phyloP scores from a whole-genome alignment of 2,329 filamentous ascomycete species.

The Aspergillus amoenus region DNA sequence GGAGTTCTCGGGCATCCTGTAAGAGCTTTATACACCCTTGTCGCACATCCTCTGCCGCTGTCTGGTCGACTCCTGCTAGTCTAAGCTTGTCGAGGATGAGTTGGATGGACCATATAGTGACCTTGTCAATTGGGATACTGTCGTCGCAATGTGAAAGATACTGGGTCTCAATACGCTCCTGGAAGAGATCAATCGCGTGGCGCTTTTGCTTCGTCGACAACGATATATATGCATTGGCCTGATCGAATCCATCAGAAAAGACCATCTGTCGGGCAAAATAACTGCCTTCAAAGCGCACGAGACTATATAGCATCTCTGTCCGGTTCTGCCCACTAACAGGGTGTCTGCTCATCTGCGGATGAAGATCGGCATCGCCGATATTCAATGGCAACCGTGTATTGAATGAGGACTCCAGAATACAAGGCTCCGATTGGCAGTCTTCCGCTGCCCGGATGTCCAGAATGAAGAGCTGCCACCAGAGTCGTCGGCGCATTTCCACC shows the following conservation, averaged over 20 bases:
- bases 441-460: slow-evolving; percentile 21
- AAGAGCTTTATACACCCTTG: slow-evolving; percentile 19
- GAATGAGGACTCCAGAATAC: slow-evolving; percentile 14
- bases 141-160: slow-evolving; percentile 19
- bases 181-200: slow-evolving; percentile 18
- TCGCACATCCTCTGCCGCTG: background rate
- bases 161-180: slow-evolving; percentile 13
- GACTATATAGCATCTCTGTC: slow-evolving; percentile 27
- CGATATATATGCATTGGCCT: slow-evolving; percentile 17
- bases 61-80: slow-evolving; percentile 11
- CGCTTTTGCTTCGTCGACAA: slow-evolving; percentile 16
- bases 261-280: slow-evolving; percentile 21
- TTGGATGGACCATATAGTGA: slow-evolving; percentile 13
- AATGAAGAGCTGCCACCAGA: slow-evolving; percentile 26
- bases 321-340: slow-evolving; percentile 1
- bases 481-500: slow-evolving; percentile 20
- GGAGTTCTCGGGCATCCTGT: slow-evolving; percentile 13
- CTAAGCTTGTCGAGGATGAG: slow-evolving; percentile 18
- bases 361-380: slow-evolving; percentile 14
- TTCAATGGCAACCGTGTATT: slow-evolving; percentile 16
- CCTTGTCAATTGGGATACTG: slow-evolving; percentile 14
- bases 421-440: slow-evolving; percentile 10
- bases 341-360: slow-evolving; percentile 12
- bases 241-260: slow-evolving; percentile 21
- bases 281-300: slow-evolving; percentile 21